Conservation (phyloP, 768 basidiomycete species). For the Leccinum longicurvipes region DNA sequence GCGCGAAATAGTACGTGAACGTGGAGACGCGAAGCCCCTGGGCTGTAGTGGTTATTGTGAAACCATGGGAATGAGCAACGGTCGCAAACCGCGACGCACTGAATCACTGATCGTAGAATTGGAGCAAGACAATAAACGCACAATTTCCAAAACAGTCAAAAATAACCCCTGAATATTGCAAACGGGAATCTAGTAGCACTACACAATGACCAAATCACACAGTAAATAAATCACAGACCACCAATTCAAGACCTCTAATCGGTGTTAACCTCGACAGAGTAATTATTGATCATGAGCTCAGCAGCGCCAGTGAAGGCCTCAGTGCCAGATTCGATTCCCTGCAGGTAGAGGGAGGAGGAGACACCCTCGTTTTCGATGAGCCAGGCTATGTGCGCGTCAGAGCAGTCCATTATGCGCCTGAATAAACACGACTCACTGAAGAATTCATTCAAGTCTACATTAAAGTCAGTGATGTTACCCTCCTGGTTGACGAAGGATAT, state of each 20-base stretch:
- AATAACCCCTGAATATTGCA: neutral
- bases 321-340: conserved; percentile 53
- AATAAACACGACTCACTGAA: conserved; percentile 39
- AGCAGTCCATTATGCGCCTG: neutral
- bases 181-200: too few species aligned
- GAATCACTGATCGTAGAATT: conserved; percentile 8
- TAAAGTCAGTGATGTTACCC: conserved; percentile 50
- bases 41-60: conserved; percentile 26
- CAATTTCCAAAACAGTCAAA: neutral
- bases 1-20: conserved; percentile 17
- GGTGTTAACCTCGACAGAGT: conserved; percentile 37
- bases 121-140: conserved; percentile 24
- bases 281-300: conserved; percentile 39
- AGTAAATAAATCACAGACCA: neutral
- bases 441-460: conserved; percentile 50
- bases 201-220: neutral
- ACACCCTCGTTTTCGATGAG: conserved; percentile 46
- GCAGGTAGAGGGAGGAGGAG: conserved; percentile 45
- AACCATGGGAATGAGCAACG: conserved; percentile 25
- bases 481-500: conserved; percentile 50
- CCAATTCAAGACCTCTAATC: neutral
- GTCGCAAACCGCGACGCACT: conserved; percentile 1
- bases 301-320: conserved; percentile 54
- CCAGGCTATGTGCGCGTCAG: conserved; percentile 36
- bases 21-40: conserved; percentile 16